A percentile compares a stretch with the other conserved stretches of the same genome.
These are phyloP conservation scores for Chaetomium strumarium DNA, from an alignment of 2,329 filamentous ascomycete genomes.

Conservation along the genomic window DNA sequence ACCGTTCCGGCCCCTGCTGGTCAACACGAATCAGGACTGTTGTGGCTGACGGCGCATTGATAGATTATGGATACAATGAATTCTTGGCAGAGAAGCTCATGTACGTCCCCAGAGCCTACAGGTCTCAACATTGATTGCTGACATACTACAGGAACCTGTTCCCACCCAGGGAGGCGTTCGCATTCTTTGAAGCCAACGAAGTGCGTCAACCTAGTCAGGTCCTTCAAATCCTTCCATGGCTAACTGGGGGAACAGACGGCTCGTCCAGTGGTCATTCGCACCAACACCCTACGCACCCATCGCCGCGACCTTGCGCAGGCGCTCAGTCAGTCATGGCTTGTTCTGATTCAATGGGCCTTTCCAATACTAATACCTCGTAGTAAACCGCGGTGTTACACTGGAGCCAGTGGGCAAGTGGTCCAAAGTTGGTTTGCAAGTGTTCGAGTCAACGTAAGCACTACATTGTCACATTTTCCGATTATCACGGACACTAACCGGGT, in stretches of 20 bases:
- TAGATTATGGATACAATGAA: slow-evolving; percentile 84
- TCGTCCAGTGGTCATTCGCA: slow-evolving; percentile 89
- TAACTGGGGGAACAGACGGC: slow-evolving; percentile 35
- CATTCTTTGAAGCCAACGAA: slow-evolving; percentile 99
- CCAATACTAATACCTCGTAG: neutral
- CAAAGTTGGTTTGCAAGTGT: slow-evolving; percentile 94
- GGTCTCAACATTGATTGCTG: neutral
- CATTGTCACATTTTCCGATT: slow-evolving; percentile 27
- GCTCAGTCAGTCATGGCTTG: slow-evolving; percentile 45
- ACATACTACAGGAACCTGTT: slow-evolving; percentile 58
- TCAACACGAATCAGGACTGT: neutral
- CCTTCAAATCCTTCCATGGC: neutral
- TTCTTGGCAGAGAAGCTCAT: slow-evolving; percentile 96
- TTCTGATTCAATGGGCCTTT: neutral
- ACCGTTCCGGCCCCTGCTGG: no score
- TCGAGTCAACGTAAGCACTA: slow-evolving; percentile 63
- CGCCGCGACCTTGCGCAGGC: slow-evolving; percentile 80
- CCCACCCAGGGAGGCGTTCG: slow-evolving; percentile 86
- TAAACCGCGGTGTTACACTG: slow-evolving; percentile 92
- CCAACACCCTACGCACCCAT: slow-evolving; percentile 82
- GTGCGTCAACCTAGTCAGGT: slow-evolving; percentile 29
- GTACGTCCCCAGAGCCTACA: slow-evolving; percentile 6
- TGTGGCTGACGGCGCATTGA: neutral
- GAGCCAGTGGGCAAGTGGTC: slow-evolving; percentile 98
- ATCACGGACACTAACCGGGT: neutral